A percentile compares a stretch with the other conserved stretches of the same genome.
These are phyloP conservation scores for Plenodomus biglobosus DNA, from an alignment of 2,329 filamentous ascomycete species.

Conservation along the genomic window DNA sequence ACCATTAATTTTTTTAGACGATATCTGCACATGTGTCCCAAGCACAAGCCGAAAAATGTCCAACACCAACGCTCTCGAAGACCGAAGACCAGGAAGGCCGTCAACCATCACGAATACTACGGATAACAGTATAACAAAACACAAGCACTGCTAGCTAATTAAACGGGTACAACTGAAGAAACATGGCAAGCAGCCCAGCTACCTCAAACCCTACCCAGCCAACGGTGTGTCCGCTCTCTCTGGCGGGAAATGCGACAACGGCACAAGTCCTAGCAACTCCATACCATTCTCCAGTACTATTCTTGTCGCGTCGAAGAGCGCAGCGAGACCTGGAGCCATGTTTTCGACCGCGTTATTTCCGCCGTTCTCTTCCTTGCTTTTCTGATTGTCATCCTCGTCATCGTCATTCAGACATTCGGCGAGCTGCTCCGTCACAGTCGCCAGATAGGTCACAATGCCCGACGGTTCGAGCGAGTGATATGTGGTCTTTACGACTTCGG, in stretches of 20 bases:
- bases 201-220: background rate
- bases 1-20: no score
- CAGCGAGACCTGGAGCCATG: constrained; percentile 20
- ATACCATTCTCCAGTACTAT: constrained; percentile 37
- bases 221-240: constrained; percentile 33
- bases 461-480: constrained; percentile 34
- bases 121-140: no score
- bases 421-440: constrained; percentile 29
- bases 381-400: constrained; percentile 12
- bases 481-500: constrained; percentile 29
- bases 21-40: no score
- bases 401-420: constrained; percentile 23
- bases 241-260: constrained; percentile 10
- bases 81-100: no score
- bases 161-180: background rate
- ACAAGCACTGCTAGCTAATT: background rate
- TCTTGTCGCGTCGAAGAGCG: constrained; percentile 31
- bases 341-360: background rate
- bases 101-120: background rate
- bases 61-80: background rate
- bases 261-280: constrained; percentile 30
- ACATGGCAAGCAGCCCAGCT: background rate
- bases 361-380: background rate
- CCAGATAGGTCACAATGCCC: constrained; percentile 31
- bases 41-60: background rate